phyloP scores from a whole-genome alignment of 73 alveolate species.

The Paramecium primaurelia region DNA sequence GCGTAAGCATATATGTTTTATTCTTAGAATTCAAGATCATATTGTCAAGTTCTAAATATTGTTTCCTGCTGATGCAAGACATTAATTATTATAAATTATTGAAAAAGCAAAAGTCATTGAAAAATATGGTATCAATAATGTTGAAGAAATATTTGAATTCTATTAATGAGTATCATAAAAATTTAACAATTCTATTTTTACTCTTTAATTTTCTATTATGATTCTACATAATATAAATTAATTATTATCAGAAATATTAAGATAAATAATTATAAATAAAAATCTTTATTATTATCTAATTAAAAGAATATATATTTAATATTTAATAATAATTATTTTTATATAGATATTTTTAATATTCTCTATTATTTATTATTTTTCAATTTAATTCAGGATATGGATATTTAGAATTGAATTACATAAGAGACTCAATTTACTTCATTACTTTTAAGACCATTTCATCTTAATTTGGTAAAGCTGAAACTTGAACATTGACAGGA shows the following conservation, averaged over 20 bases:
- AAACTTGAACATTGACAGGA: constrained; percentile 76
- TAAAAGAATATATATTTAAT: no score
- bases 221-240: neutral
- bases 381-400: neutral
- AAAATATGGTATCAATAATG: neutral
- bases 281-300: no score
- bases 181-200: neutral
- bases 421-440: constrained; percentile 66
- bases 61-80: constrained; percentile 7
- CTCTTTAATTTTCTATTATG: neutral
- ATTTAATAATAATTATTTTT: no score
- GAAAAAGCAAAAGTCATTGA: neutral
- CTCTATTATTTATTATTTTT: neutral
- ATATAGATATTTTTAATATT: no score
- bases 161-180: neutral
- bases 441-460: constrained; percentile 68
- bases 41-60: neutral
- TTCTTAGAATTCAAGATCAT: neutral
- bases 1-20: neutral
- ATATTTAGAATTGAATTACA: constrained; percentile 17
- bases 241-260: no score
- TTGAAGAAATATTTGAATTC: neutral
- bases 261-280: no score
- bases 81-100: neutral
- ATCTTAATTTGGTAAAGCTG: constrained; percentile 64